These are phyloP conservation scores for Nymphaea colorata DNA, from an alignment of 164 flowering plant genomes.

Conservation along the genomic window DNA sequence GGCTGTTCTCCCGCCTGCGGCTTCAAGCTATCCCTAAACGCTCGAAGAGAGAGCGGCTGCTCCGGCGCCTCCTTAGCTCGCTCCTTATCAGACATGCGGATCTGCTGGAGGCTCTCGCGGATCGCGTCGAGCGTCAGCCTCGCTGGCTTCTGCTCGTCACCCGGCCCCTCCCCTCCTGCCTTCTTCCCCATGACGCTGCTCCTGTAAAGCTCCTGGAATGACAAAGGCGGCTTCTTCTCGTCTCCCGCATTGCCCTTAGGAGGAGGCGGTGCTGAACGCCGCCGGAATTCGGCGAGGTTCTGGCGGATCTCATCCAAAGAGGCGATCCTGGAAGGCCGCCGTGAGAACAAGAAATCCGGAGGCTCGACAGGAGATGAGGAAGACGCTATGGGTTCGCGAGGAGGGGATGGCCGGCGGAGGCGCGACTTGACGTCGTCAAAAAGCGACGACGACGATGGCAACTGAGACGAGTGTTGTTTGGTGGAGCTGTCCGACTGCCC, in stretches of 20 bases:
- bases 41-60: slow-evolving; percentile 13
- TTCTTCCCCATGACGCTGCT: slow-evolving; percentile 14
- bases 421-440: slow-evolving; percentile 39
- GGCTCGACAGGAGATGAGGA: background rate
- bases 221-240: slow-evolving; percentile 12
- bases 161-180: background rate
- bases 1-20: slow-evolving; percentile 8
- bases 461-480: background rate
- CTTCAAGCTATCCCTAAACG: slow-evolving; percentile 19
- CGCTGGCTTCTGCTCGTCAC: background rate
- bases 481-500: background rate
- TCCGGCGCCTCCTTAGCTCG: background rate
- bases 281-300: slow-evolving; percentile 44
- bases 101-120: slow-evolving; percentile 25
- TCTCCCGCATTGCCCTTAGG: slow-evolving; percentile 3
- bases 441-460: slow-evolving; percentile 7
- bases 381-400: slow-evolving; percentile 2
- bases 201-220: slow-evolving; percentile 40
- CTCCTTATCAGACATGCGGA: slow-evolving; percentile 6
- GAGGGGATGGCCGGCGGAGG: slow-evolving; percentile 19
- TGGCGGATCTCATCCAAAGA: slow-evolving; percentile 37
- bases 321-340: slow-evolving; percentile 8
- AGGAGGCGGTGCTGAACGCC: slow-evolving; percentile 22
- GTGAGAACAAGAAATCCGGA: slow-evolving; percentile 4
- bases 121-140: slow-evolving; percentile 14